phyloP scores from a whole-genome alignment of 2,329 filamentous ascomycete genomes.

The Lecanicillium sp. region DNA sequence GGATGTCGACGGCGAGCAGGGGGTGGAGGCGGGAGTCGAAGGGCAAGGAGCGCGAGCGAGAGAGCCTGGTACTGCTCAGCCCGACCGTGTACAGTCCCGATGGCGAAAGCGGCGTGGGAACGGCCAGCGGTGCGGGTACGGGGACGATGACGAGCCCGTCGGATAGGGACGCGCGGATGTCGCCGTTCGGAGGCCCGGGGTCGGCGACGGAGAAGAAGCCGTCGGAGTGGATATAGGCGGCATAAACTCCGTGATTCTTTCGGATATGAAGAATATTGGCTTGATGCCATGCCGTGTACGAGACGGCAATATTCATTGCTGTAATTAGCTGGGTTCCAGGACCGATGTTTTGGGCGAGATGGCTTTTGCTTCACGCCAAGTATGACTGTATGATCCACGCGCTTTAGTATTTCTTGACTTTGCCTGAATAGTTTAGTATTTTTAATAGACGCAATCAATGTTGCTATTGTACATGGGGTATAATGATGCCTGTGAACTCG shows the following conservation, averaged over 20 bases:
- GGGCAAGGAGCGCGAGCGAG: slow-evolving; percentile 18
- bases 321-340: neutral
- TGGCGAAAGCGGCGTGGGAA: no score
- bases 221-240: slow-evolving; percentile 29
- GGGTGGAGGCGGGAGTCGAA: slow-evolving; percentile 4
- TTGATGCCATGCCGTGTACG: no score
- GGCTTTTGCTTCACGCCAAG: no score
- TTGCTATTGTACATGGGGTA: slow-evolving; percentile 5
- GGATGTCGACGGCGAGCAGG: no score
- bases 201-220: slow-evolving; percentile 16
- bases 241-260: neutral
- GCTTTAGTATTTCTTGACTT: neutral
- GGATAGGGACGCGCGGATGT: slow-evolving; percentile 4
- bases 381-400: neutral
- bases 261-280: no score
- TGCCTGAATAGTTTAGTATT: neutral
- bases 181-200: neutral
- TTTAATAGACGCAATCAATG: neutral
- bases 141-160: slow-evolving; percentile 7
- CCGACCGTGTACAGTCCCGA: slow-evolving; percentile 47
- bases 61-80: slow-evolving; percentile 37
- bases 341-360: slow-evolving; percentile 3
- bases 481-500: no score
- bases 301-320: no score
- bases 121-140: slow-evolving; percentile 9